These are phyloP conservation scores for Candida neerlandica DNA, from an alignment of 1,139 yeast species.

Conservation along the genomic window DNA sequence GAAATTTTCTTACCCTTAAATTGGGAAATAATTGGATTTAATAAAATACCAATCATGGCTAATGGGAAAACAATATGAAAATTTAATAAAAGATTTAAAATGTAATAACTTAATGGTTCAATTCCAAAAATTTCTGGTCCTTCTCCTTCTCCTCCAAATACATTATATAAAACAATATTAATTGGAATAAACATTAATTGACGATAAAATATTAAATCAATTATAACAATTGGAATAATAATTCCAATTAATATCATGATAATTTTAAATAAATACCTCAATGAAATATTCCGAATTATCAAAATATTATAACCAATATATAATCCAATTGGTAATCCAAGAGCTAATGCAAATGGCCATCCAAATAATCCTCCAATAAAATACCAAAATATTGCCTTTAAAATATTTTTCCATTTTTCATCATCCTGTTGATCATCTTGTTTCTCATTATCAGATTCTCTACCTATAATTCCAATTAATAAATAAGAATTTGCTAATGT, in stretches of 20 bases:
- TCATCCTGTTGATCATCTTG: too few relatives aligned
- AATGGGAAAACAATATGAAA: conserved; percentile 61
- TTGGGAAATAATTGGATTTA: conserved; percentile 18
- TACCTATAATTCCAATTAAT: conserved; percentile 14
- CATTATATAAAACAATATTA: conserved; percentile 84
- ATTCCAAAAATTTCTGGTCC: conserved; percentile 94
- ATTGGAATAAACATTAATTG: conserved; percentile 66
- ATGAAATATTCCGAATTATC: neutral
- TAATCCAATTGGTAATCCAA: conserved; percentile 61
- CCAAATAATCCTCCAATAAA: conserved; percentile 77
- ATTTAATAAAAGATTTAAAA: conserved; percentile 68
- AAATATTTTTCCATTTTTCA: conserved; percentile 12
- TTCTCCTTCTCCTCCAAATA: conserved; percentile 65
- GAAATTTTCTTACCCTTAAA: conserved; percentile 14
- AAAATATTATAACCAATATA: conserved; percentile 23
- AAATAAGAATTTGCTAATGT: conserved; percentile 51
- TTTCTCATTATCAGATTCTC: too few relatives aligned
- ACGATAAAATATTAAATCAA: conserved; percentile 73
- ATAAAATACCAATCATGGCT: conserved; percentile 40
- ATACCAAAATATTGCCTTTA: conserved; percentile 50
- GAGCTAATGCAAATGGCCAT: conserved; percentile 84
- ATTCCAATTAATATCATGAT: conserved; percentile 26
- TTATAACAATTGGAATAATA: conserved; percentile 34
- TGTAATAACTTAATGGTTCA: conserved; percentile 80
- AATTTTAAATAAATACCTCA: conserved; percentile 22